Conservation (phyloP, 2,329 filamentous ascomycete species). For the Paradendryphiella salina region DNA sequence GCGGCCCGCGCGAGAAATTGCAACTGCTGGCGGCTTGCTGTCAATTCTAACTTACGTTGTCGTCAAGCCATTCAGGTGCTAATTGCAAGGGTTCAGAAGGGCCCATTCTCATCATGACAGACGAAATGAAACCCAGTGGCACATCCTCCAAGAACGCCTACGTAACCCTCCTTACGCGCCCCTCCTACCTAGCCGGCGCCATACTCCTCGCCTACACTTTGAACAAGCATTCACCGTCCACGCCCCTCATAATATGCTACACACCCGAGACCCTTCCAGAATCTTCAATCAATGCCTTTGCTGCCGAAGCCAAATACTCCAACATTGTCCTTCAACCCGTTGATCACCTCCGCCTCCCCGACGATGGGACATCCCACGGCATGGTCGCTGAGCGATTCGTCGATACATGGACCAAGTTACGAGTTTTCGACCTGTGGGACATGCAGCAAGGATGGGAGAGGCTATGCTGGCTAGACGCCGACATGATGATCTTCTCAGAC, state of each 20-base stretch:
- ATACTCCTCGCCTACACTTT: constrained; percentile 57
- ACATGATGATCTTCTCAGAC: constrained; percentile 56
- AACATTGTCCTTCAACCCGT: constrained; percentile 50
- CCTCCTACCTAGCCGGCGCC: constrained; percentile 57
- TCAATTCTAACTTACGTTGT: background rate
- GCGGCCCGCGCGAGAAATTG: constrained; percentile 1
- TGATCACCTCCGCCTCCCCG: constrained; percentile 48
- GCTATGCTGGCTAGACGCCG: constrained; percentile 58
- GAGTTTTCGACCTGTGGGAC: constrained; percentile 54
- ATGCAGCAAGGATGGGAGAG: constrained; percentile 33
- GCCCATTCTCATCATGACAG: constrained; percentile 12
- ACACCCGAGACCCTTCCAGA: constrained; percentile 50
- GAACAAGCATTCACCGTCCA: constrained; percentile 49
- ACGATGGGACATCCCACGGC: constrained; percentile 34
- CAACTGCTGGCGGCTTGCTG: background rate
- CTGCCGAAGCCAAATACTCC: constrained; percentile 47
- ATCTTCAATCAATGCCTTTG: constrained; percentile 49
- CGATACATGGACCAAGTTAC: constrained; percentile 60
- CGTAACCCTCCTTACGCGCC: constrained; percentile 57
- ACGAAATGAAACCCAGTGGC: background rate
- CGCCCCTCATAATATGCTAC: constrained; percentile 57
- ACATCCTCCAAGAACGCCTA: constrained; percentile 44
- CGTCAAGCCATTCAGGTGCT: background rate
- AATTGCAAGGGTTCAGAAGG: background rate
- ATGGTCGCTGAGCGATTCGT: constrained; percentile 57